Percentiles rank a stretch among this genome's conserved stretches.
Evolutionary conservation across 768 basidiomycete species (phyloP).

Genomic region (Suillus plorans): DNA sequence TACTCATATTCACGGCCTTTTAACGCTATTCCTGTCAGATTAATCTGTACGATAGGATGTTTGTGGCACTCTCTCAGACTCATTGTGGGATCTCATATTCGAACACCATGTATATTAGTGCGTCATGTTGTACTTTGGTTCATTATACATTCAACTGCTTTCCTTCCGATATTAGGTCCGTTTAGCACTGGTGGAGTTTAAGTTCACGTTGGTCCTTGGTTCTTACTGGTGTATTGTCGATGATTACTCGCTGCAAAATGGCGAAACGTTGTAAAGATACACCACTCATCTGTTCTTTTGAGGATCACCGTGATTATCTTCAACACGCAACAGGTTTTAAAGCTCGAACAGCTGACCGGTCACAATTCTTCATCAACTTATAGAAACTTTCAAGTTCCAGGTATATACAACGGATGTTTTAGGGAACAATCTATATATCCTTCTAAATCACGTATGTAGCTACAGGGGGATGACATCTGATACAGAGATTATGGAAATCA

Average conservation of each 20-base stretch:
- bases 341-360: too few relatives aligned
- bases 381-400: too few relatives aligned
- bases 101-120: background rate
- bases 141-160: background rate
- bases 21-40: background rate
- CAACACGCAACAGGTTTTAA: too few relatives aligned
- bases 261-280: background rate
- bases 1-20: background rate
- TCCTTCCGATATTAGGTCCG: background rate
- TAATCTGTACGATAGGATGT: conserved; percentile 1
- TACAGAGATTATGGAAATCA: too few relatives aligned
- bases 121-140: background rate
- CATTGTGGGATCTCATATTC: background rate
- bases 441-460: too few relatives aligned
- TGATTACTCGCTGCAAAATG: background rate
- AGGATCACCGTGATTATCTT: too few relatives aligned
- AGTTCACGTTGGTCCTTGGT: background rate
- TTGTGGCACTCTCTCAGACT: background rate
- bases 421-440: too few relatives aligned
- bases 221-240: background rate
- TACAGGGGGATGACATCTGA: too few relatives aligned
- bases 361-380: too few relatives aligned
- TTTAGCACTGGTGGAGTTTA: background rate
- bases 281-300: background rate
- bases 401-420: too few relatives aligned